Evolutionary conservation across 2,329 filamentous ascomycete genomes (phyloP), one percentile per base, ranked within the genome.

Genomic region (Trichocomaceae sp.): DNA sequence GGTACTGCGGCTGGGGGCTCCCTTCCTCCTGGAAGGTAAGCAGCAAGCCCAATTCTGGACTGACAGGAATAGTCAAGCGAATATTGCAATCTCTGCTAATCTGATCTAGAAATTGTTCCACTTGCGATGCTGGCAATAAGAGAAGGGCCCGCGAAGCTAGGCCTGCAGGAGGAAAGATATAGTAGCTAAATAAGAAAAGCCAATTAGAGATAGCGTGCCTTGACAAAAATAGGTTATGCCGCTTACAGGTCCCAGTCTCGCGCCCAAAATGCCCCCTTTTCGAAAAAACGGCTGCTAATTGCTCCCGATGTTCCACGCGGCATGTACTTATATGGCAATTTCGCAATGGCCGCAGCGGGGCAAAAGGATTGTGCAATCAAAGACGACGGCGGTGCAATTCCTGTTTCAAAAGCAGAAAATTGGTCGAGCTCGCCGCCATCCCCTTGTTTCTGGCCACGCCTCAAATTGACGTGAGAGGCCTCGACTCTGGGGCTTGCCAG

Each of bases 221-320:
- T 45, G 47, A 20, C 20, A 17, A 46, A 37, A 37, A 1, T 2
- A 2, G 46, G 23, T 50, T 55, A 29, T 3, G 6, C 8, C n/a
- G 77, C 85, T 78, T 76, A 93, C 88, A 95, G 73, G 59, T 92
- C 84, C 90, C 90, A 96, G 10, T 74, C 64, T 56, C 82, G 78
- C 2, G 75, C 70, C 62, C 80, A 81, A 59, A 77, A 74, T 51
- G 75, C 69, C 2, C 70, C 72, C 5, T 55, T 58, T 17, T 70
- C 69, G 54, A 77, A 77, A 58, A 73, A 76, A 8, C 54, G 59
- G 33, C 63, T 60, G 5, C 71, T 69, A 35, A 75, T 68, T 22
- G 46, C 54, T 47, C 72, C 65, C 26, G 66, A 61, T 12, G 63
- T 54, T 4, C 68, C 58, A 9, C 66, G 64, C 50, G 59, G 57